Evolutionary conservation across 1,284 basidiomycete species (phyloP).

Genomic region (Inonotus hispidus): DNA sequence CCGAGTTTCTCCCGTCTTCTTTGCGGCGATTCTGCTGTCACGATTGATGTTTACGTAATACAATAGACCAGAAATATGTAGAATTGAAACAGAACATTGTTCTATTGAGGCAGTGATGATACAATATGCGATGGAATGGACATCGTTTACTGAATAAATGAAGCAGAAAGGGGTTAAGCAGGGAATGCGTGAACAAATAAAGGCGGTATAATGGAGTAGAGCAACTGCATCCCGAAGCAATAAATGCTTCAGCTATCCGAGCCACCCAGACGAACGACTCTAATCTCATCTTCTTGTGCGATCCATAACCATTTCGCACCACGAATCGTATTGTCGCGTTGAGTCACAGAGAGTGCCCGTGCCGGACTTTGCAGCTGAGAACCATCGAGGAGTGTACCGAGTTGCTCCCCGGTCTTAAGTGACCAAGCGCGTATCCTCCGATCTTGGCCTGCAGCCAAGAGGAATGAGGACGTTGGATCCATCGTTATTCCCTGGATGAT

Average conservation of each 20-base stretch:
- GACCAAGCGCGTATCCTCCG: slow-evolving; percentile 62
- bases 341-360: not conserved
- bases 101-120: no score
- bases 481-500: slow-evolving; percentile 60
- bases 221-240: not conserved
- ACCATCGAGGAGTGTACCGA: slow-evolving; percentile 25
- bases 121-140: no score
- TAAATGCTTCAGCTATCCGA: not conserved
- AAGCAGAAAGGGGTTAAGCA: not conserved
- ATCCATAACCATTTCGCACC: slow-evolving; percentile 7
- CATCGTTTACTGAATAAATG: not conserved
- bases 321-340: not conserved
- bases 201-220: not conserved
- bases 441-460: slow-evolving; percentile 72
- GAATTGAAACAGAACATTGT: no score
- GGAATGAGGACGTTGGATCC: slow-evolving; percentile 54
- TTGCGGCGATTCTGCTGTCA: no score
- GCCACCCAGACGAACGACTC: slow-evolving; percentile 1
- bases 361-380: not conserved
- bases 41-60: no score
- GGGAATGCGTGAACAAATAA: not conserved
- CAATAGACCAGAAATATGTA: no score
- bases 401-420: slow-evolving; percentile 43
- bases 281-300: not conserved
- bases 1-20: no score